Base-by-base conservation (phyloP, 306 rosid species). In the Ormosia semicastrata region DNA sequence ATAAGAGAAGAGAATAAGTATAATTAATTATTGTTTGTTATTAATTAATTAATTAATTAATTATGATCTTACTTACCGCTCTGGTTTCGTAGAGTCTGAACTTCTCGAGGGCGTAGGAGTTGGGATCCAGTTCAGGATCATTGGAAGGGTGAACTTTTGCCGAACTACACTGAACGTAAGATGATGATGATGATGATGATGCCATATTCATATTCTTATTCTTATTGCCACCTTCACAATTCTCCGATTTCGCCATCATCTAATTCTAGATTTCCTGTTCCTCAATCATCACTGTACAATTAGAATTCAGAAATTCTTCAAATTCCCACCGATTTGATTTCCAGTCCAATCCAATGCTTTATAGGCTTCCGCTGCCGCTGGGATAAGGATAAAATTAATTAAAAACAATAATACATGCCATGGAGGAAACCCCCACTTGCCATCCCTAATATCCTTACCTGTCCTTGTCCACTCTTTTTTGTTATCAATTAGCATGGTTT, bases 41-140 rank as follows among this genome's bases (percentile, higher is more conserved):
- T 24, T 24, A 24, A 24, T 24, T 24, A 24, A 24, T 24, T 24
- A 24, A 24, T 24, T 24, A 24, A 24, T 24, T 24, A 24, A 24
- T 24, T 24, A 24, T 24, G 24, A 24, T 24, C 24, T 24, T 37
- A 29, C 4, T 43, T 88, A 93, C 98, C 90, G 94, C 93, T 86
- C 93, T 84, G 68, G 99, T 95, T 84, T 95, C 98, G 81, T 91
- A 93, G 36, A 95, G 98, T 62, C 70, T 87, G 87, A 93, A 95
- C 71, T 95, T 95, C 87, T 95, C 97, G 29, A 90, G 93, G 36
- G 98, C 91, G 83, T 88, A 92, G 29, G 92, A 83, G 71, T 68
- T 71, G n/a, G 91, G 90, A 87, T 93, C 98, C 34, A 78, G 47
- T 24, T 91, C 97, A 8, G 90, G 89, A 56, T 94, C 91, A 70